These are phyloP conservation scores for Fusarium sterilihyphosum DNA, from an alignment of 2,329 filamentous ascomycete genomes.

Conservation along the genomic window DNA sequence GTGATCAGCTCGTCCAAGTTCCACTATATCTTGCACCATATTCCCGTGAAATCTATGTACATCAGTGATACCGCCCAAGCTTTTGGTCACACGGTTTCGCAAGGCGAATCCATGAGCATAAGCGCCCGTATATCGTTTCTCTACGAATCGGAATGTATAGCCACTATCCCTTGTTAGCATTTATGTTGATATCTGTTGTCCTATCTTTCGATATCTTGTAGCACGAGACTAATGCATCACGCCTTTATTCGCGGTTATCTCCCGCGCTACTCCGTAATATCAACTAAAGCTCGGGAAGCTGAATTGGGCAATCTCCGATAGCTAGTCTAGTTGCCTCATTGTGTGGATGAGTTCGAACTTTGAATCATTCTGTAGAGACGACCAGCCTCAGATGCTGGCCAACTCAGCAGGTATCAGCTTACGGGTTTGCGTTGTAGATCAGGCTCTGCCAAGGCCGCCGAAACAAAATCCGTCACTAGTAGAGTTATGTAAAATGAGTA, in stretches of 20 bases:
- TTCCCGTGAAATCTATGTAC: not conserved
- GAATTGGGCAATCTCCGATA: not conserved
- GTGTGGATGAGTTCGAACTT: not conserved
- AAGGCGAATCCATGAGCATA: not conserved
- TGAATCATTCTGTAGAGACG: fast-evolving
- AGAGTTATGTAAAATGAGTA: not conserved
- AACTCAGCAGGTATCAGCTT: fast-evolving
- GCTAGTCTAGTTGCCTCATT: not conserved
- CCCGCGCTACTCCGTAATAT: not conserved
- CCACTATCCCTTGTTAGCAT: not conserved
- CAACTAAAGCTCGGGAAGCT: not conserved
- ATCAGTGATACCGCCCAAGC: not conserved
- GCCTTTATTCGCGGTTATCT: not conserved
- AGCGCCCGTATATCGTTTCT: not conserved
- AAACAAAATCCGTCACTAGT: fast-evolving
- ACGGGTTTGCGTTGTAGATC: fast-evolving
- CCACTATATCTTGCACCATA: not conserved
- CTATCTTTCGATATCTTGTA: not conserved
- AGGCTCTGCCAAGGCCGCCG: fast-evolving
- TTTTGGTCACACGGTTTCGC: not conserved
- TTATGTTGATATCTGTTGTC: not conserved
- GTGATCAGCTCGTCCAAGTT: not conserved
- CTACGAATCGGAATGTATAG: not conserved
- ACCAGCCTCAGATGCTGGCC: fast-evolving
- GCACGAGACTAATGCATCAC: conserved; percentile 10